A percentile compares a stretch with the other conserved stretches of the same genome.
Evolutionary conservation across 108 stramenopile genomes (phyloP).

Genomic region (Stephanodiscus triporus): DNA sequence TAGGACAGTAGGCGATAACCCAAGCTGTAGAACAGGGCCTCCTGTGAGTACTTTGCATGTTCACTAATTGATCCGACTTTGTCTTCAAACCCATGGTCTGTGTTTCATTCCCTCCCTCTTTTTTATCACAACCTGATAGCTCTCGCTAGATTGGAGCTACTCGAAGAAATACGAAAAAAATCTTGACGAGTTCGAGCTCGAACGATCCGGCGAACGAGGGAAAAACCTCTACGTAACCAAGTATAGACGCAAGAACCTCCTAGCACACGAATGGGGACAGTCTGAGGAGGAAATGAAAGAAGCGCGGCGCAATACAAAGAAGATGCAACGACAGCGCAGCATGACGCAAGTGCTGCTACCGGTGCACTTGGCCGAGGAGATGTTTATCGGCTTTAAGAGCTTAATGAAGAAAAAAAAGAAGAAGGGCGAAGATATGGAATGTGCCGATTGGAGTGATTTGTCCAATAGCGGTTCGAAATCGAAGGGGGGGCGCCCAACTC

Average conservation of each 20-base stretch:
- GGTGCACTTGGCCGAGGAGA: slow-evolving; percentile 25
- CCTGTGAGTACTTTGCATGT: slow-evolving; percentile 15
- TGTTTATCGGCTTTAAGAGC: slow-evolving; percentile 23
- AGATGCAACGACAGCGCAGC: slow-evolving; percentile 38
- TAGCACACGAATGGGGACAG: slow-evolving; percentile 40
- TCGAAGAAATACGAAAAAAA: slow-evolving; percentile 34
- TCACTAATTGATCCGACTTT: not conserved
- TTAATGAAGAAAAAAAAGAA: slow-evolving; percentile 22
- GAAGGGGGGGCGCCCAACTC: not conserved
- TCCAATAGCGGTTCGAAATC: slow-evolving; percentile 7
- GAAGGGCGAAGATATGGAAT: not conserved
- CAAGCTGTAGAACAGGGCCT: slow-evolving; percentile 32
- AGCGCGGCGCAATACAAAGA: slow-evolving; percentile 27
- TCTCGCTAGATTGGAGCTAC: slow-evolving; percentile 41
- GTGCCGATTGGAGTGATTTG: slow-evolving; percentile 21
- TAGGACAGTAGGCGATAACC: slow-evolving; percentile 46
- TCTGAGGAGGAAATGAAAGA: slow-evolving; percentile 41
- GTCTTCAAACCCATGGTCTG: not conserved
- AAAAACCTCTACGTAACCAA: slow-evolving; percentile 25
- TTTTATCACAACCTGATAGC: not conserved
- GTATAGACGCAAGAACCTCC: slow-evolving; percentile 37
- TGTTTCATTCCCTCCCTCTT: not conserved
- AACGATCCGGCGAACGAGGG: slow-evolving; percentile 23
- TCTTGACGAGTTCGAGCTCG: slow-evolving; percentile 32
- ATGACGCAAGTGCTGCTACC: slow-evolving; percentile 26